Evolutionary conservation across 768 basidiomycete genomes (phyloP).

Genomic region (Leccinum aurantiacum): DNA sequence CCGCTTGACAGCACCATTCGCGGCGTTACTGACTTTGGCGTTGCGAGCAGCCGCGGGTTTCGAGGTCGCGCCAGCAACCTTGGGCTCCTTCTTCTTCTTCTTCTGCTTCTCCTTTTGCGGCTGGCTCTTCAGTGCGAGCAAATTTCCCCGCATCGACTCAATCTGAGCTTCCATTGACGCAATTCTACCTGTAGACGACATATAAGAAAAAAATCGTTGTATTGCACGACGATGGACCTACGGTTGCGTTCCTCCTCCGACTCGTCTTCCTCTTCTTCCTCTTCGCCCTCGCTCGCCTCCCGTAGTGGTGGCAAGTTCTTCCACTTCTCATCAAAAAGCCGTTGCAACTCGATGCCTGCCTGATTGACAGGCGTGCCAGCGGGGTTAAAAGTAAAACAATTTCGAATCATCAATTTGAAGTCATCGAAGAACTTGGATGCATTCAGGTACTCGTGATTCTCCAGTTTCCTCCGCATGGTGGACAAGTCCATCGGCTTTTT

Average conservation of each 20-base stretch:
- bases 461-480: constrained; percentile 85
- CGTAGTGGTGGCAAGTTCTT: constrained; percentile 64
- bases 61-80: constrained; percentile 59
- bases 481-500: constrained; percentile 96
- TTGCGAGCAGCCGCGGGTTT: constrained; percentile 53
- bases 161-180: constrained; percentile 80
- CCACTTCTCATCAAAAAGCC: constrained; percentile 93
- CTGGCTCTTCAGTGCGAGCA: constrained; percentile 59
- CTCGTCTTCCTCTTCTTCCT: constrained; percentile 62
- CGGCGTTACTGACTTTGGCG: constrained; percentile 41
- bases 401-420: constrained; percentile 92
- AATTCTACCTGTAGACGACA: constrained; percentile 56
- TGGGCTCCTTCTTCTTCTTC: constrained; percentile 66
- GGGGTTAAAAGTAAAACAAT: constrained; percentile 92
- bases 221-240: constrained; percentile 35
- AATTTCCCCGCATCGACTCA: constrained; percentile 68
- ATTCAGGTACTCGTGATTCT: constrained; percentile 70
- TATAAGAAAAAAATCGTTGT: constrained; percentile 8
- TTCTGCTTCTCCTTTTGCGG: constrained; percentile 61
- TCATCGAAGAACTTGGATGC: constrained; percentile 84
- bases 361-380: constrained; percentile 82
- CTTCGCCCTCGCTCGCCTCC: constrained; percentile 56
- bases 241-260: constrained; percentile 68
- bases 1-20: constrained; percentile 49
- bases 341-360: constrained; percentile 82